Conservation (phyloP, 768 basidiomycete genomes). For the Chalciporus piperatus region DNA sequence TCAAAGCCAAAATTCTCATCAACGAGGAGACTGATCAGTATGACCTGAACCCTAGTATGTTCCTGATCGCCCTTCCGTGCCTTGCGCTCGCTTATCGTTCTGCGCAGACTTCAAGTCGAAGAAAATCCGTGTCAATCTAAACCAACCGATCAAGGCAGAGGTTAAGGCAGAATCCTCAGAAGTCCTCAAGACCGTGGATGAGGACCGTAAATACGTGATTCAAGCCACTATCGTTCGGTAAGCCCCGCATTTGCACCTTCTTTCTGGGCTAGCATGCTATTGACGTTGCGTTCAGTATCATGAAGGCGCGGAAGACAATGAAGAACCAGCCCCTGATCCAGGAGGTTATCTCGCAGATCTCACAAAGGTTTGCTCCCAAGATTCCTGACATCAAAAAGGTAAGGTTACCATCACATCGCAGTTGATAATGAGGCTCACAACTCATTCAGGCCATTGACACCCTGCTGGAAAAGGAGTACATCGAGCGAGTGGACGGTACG, state of each 20-base stretch:
- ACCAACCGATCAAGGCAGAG: slow-evolving; percentile 91
- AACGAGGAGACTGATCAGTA: slow-evolving; percentile 89
- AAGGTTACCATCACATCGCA: background rate
- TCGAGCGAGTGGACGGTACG: slow-evolving; percentile 90
- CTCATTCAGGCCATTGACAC: slow-evolving; percentile 75
- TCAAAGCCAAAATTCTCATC: slow-evolving; percentile 86
- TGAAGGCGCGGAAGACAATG: slow-evolving; percentile 95
- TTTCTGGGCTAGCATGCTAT: background rate
- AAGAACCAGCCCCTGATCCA: slow-evolving; percentile 89
- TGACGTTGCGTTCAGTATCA: slow-evolving; percentile 54
- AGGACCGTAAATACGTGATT: slow-evolving; percentile 95
- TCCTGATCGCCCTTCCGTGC: background rate
- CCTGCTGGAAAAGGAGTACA: slow-evolving; percentile 94
- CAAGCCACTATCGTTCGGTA: slow-evolving; percentile 90
- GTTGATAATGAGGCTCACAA: no score
- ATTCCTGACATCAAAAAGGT: slow-evolving; percentile 98
- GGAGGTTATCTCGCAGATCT: slow-evolving; percentile 88
- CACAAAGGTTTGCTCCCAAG: slow-evolving; percentile 86
- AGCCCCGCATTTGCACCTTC: background rate
- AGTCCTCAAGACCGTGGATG: slow-evolving; percentile 91
- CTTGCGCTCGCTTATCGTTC: slow-evolving; percentile 3
- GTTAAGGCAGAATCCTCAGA: slow-evolving; percentile 87
- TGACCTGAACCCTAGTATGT: slow-evolving; percentile 80
- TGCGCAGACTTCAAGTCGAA: slow-evolving; percentile 80
- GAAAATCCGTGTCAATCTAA: slow-evolving; percentile 90